Base-by-base conservation (phyloP, 148 eudicot species). In the Chenopodium formosanum region DNA sequence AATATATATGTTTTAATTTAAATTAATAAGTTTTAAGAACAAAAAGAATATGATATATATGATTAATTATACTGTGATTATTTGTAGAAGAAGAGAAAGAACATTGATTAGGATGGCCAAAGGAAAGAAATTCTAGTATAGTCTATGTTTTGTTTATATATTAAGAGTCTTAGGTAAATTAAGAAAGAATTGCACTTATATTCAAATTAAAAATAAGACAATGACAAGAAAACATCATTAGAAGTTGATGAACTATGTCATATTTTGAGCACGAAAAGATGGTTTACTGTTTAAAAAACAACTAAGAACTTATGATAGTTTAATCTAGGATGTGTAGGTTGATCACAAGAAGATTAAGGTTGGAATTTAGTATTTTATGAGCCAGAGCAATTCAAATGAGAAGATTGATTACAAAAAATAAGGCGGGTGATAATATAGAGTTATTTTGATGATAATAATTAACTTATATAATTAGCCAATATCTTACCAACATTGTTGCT, bases 231-330 rank as follows among this genome's bases (percentile, higher is more conserved):
- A 50, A 84, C 81, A 81, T 72, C 76, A 84, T 77, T 81, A 84
- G 89, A 88, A 86, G 84, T 84, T 82, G 91, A 87, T 87, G 88
- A 82, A 81, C 83, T 53, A 76, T 27, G 78, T 65, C 73, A 72
- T 75, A 75, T 77, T 80, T 62, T 60, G 77, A 78, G 88, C 92
- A 90, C 85, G 90, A 22, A 87, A 90, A 90, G 92, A 90, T 88
- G 86, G 89, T 79, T 85, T 46, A 67, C 16, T 62, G 73, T 27
- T 27, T 67, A 79, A 77, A 70, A 83, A 78, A 63, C 58, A 68
- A 84, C 47, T 53, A 40, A 78, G 79, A 53, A 1, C 58, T 83
- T 83, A 66, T 83, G 81, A 81, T 73, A 65, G 77, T 76, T 79
- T 80, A 65, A 64, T 81, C 52, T 69, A 70, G 52, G 62, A 77